phyloP scores from a whole-genome alignment of 116 monocot species.

The Dioscorea cayenensis region DNA sequence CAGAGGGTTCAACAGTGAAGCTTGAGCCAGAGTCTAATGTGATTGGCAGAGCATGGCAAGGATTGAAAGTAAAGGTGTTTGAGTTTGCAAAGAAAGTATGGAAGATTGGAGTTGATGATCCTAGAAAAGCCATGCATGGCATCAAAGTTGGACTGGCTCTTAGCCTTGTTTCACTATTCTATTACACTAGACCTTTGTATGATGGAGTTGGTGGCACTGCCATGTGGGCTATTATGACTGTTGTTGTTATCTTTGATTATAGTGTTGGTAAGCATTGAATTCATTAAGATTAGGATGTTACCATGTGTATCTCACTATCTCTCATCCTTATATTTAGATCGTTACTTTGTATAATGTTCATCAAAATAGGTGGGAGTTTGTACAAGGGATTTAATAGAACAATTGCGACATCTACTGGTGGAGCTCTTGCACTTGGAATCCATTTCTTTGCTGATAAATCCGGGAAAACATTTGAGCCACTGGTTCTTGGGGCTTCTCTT shows the following conservation, averaged over 20 bases:
- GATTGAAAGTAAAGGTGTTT: neutral
- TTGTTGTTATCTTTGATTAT: constrained; percentile 66
- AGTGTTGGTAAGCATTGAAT: neutral
- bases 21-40: neutral
- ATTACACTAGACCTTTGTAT: constrained; percentile 63
- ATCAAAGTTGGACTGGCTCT: constrained; percentile 69
- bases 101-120: constrained; percentile 55
- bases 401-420: constrained; percentile 40
- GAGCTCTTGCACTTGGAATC: constrained; percentile 48
- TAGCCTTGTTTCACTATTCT: constrained; percentile 56
- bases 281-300: neutral
- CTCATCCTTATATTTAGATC: neutral
- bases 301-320: neutral
- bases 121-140: constrained; percentile 56
- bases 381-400: constrained; percentile 74
- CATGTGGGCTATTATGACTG: constrained; percentile 87
- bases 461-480: constrained; percentile 36
- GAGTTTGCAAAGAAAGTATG: constrained; percentile 21
- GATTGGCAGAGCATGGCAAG: neutral
- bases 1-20: neutral
- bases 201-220: constrained; percentile 63
- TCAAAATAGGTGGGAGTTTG: constrained; percentile 44
- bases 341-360: neutral
- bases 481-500: constrained; percentile 45
- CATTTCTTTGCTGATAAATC: constrained; percentile 52